Evolutionary conservation across 805 yeast genomes (phyloP).

Genomic region (Maudiozyma barnettii): DNA sequence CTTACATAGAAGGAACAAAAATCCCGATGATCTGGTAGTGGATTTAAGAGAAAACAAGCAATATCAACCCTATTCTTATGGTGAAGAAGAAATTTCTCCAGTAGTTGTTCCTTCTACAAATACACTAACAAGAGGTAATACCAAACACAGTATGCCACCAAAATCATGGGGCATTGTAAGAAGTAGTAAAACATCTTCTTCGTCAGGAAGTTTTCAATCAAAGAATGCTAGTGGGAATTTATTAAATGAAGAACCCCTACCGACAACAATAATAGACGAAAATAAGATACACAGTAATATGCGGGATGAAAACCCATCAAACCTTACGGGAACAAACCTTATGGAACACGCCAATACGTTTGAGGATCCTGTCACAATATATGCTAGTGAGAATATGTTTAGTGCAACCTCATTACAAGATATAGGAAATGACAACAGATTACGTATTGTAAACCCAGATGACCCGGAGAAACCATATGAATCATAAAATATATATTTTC

Average conservation of each 20-base stretch:
- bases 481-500: not conserved
- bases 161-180: conserved; percentile 7
- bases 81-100: conserved; percentile 24
- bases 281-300: not conserved
- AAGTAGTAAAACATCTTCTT: not conserved
- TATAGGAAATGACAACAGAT: conserved; percentile 29
- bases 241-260: not conserved
- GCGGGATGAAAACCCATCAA: not conserved
- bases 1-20: conserved; percentile 33
- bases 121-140: not conserved
- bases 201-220: not conserved
- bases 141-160: conserved; percentile 9
- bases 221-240: not conserved
- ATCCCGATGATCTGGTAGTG: conserved; percentile 23
- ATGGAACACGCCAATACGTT: not conserved
- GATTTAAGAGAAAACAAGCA: conserved; percentile 32
- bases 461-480: conserved; percentile 37
- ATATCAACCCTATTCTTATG: conserved; percentile 30
- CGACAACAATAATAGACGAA: not conserved
- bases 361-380: conserved; percentile 23
- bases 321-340: not conserved
- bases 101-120: conserved; percentile 13
- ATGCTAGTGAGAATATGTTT: conserved; percentile 38
- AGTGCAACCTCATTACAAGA: conserved; percentile 50
- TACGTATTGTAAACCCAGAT: conserved; percentile 44